phyloP scores from a whole-genome alignment of 2,329 filamentous ascomycete species.

The Microdochium bolleyi region DNA sequence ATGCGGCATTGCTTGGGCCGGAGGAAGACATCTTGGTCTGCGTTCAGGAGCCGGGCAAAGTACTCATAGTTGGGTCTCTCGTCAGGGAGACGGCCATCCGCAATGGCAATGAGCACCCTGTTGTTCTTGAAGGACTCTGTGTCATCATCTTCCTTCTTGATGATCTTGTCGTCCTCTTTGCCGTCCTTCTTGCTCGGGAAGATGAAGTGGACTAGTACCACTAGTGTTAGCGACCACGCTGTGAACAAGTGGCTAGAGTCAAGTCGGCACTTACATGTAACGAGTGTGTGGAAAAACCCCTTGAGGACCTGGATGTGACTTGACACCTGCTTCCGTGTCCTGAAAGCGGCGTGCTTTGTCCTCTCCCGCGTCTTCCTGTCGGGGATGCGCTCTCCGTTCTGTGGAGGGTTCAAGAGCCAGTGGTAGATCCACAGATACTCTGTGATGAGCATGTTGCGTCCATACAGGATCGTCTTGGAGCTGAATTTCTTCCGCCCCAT shows the following conservation, averaged over 20 bases:
- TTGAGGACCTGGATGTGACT: conserved; percentile 66
- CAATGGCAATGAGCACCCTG: conserved; percentile 52
- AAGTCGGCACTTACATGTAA: conserved; percentile 45
- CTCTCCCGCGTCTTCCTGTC: conserved; percentile 34
- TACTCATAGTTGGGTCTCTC: conserved; percentile 56
- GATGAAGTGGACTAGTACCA: conserved; percentile 45
- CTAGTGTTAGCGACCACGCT: conserved; percentile 5
- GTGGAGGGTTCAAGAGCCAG: conserved; percentile 32
- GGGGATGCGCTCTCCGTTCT: conserved; percentile 28
- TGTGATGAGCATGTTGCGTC: conserved; percentile 63
- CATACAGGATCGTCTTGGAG: conserved; percentile 54
- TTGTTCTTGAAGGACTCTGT: conserved; percentile 57
- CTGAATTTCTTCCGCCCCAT: conserved; percentile 62
- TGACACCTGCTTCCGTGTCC: conserved; percentile 54
- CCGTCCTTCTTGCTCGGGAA: conserved; percentile 44
- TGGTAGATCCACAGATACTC: conserved; percentile 57
- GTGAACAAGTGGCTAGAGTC: neutral
- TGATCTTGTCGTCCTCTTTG: conserved; percentile 38
- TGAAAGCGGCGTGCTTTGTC: conserved; percentile 20
- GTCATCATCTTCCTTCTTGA: conserved; percentile 27
- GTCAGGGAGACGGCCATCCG: conserved; percentile 47
- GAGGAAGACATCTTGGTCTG: conserved; percentile 44
- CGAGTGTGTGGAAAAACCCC: conserved; percentile 54
- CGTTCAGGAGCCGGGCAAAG: conserved; percentile 46
- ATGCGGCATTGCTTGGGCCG: conserved; percentile 52